Percentiles rank a stretch among this genome's conserved stretches.
Conservation (phyloP, 1,139 yeast genomes). For the Geotrichum fermentans region DNA sequence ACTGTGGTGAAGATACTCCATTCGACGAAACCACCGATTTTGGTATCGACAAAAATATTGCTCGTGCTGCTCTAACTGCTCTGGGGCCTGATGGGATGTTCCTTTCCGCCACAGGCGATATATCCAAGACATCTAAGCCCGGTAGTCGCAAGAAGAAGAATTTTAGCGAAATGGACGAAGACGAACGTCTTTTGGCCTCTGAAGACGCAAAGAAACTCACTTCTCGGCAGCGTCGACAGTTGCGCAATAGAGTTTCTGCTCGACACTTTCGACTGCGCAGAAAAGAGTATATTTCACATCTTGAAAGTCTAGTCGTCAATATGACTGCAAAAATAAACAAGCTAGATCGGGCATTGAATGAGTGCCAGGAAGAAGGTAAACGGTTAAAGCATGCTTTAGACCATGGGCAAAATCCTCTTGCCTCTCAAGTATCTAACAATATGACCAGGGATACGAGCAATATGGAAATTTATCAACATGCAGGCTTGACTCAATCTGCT, state of each 20-base stretch:
- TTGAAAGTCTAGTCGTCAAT: conserved; percentile 31
- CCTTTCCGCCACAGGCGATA: conserved; percentile 9
- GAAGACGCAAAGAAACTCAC: conserved; percentile 34
- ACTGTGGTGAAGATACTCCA: neutral
- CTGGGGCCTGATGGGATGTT: conserved; percentile 17
- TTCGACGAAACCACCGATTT: conserved; percentile 15
- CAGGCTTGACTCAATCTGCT: neutral
- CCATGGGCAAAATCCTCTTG: conserved; percentile 5
- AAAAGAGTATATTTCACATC: conserved; percentile 35
- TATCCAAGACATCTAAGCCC: neutral
- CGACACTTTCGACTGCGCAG: conserved; percentile 36
- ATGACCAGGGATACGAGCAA: neutral
- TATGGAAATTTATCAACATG: neutral
- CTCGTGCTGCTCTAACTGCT: conserved; percentile 20
- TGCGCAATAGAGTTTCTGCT: conserved; percentile 35
- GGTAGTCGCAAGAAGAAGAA: conserved; percentile 13
- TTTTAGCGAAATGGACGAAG: conserved; percentile 28
- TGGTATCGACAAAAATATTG: conserved; percentile 20
- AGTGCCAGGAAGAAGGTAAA: conserved; percentile 19
- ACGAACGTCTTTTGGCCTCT: conserved; percentile 32
- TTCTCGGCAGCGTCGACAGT: conserved; percentile 34
- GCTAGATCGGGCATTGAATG: conserved; percentile 24
- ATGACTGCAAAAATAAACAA: conserved; percentile 27
- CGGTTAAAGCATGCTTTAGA: conserved; percentile 6
- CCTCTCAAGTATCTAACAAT: neutral